Evolutionary conservation across 768 basidiomycete species (phyloP), one percentile per base, ranked within the genome.

Genomic region (Russula emetica): DNA sequence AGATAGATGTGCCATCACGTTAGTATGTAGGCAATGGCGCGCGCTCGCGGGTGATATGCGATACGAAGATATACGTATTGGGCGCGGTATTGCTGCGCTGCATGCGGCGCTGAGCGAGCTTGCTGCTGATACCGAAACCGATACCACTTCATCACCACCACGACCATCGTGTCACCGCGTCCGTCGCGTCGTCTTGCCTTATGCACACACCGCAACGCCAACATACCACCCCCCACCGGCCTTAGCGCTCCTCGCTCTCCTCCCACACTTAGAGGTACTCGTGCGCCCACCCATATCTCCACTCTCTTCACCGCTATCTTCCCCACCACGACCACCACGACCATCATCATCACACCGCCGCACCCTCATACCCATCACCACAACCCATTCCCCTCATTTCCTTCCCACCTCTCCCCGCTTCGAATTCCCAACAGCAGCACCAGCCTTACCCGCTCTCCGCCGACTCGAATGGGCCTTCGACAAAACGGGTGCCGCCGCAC

Each of bases 21-120:
- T 60, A 20, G 67, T 68, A 6, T 68, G 67, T 58, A 66, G 53
- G 32, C 61, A 55, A 22, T 68, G 67, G 67, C 58, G 49, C 20
- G 16, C 22, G 4, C 64, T 68, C 40, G 64, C 49, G 13, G 20
- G 22, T 1, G 57, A 66, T 52, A 42, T 68, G 32, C 61, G 66
- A 42, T 68, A 66, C 57, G 67, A 66, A n/a, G 67, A 68, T 55
- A 50, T 68, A 56, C 67, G 54, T 49, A 52, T 66, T 47, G 60
- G 57, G 3, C 57, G 3, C 24, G 67, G 67, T 22, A 32, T 61
- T 22, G 5, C 64, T 32, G 60, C 60, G 13, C 64, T 68, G 38
- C 26, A 36, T n/a, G 34, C 56, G 0, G n/a, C 57, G 5, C 42
- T 67, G 13, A 24, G 22, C 16, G 20, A 30, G 7, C 34, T 24